Conservation (phyloP, 2,329 filamentous ascomycete species). For the Coleophoma crateriformis region DNA sequence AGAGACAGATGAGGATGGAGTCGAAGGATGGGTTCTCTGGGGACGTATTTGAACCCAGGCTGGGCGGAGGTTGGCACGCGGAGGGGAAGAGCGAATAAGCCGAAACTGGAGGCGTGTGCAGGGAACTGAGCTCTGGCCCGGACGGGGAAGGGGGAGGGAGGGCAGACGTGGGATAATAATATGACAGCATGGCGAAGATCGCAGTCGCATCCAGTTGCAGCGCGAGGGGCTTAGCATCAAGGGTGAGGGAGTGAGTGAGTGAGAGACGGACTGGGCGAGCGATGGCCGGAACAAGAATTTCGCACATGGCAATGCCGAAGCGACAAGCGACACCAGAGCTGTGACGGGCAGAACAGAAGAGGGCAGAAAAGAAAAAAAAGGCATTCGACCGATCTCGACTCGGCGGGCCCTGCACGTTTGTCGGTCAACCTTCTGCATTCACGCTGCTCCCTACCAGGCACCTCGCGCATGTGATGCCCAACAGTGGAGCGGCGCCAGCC, state of each 20-base stretch:
- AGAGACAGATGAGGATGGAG: neutral
- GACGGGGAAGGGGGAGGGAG: neutral
- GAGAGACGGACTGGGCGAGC: neutral
- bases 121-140: neutral
- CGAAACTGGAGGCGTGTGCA: neutral
- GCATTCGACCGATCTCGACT: neutral
- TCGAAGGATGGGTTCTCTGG: neutral
- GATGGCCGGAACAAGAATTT: neutral
- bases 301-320: neutral
- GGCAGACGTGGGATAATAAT: neutral
- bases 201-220: neutral
- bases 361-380: too few species aligned
- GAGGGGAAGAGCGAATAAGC: neutral
- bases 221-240: neutral
- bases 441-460: too few species aligned
- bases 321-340: too few species aligned
- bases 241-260: neutral
- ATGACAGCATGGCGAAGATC: slow-evolving; percentile 1
- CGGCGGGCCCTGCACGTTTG: neutral
- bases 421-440: neutral
- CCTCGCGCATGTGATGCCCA: too few species aligned
- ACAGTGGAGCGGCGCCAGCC: too few species aligned
- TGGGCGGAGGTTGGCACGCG: neutral
- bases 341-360: too few species aligned
- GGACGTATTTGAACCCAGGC: neutral